Conservation (phyloP, 306 rosid species). For the Dryas drummondii region DNA sequence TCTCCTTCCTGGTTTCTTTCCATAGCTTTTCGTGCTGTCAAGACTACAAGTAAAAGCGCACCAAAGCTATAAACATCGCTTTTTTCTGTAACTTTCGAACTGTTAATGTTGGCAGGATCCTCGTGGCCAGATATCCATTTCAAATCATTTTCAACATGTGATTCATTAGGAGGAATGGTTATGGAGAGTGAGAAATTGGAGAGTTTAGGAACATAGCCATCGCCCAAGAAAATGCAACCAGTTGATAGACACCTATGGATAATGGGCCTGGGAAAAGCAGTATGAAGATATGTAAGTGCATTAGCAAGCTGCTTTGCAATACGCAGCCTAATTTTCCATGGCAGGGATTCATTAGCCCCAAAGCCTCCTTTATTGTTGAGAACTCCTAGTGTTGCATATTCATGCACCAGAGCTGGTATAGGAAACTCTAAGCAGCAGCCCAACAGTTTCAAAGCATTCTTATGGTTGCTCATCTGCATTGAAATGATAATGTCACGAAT, state of each 20-base stretch:
- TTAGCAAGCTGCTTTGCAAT: conserved; percentile 5
- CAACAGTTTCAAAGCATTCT: conserved; percentile 1
- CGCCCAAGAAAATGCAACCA: not conserved
- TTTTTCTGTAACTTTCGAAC: not conserved
- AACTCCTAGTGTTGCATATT: not conserved
- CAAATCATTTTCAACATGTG: not conserved
- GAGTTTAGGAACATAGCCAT: not conserved
- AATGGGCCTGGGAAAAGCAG: conserved; percentile 6
- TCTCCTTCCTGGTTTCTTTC: no score
- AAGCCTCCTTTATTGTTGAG: not conserved
- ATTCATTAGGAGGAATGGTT: not conserved
- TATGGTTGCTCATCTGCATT: not conserved
- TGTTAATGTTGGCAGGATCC: not conserved
- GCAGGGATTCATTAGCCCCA: not conserved
- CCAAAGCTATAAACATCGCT: conserved; percentile 1
- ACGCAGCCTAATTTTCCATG: not conserved
- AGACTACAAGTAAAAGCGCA: not conserved
- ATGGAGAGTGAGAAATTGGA: not conserved
- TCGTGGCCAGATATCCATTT: not conserved
- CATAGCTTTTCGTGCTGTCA: no score
- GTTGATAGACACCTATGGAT: not conserved
- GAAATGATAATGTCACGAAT: not conserved
- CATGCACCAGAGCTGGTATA: not conserved
- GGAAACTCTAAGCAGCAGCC: conserved; percentile 1
- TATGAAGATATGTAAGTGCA: conserved; percentile 4